Evolutionary conservation across 768 basidiomycete species (phyloP), one percentile per base, ranked within the genome.

Genomic region (Phaffia australis): DNA sequence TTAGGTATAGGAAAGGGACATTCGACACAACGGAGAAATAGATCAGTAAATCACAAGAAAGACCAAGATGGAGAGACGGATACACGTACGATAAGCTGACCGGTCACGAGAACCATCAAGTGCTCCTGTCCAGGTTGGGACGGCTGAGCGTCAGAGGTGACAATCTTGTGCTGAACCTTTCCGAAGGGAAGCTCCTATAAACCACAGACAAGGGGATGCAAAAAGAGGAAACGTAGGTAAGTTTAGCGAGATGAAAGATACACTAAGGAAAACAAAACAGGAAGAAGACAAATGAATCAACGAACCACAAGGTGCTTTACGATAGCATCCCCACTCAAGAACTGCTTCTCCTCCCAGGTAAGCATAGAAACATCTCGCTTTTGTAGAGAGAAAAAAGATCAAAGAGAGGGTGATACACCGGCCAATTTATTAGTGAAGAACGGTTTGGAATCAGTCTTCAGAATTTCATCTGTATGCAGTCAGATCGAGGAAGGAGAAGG

Each of bases 61-160:
- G 16, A 8, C 52, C 21, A 16, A n/a, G 4, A 54, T 54, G 16
- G 9, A 32, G 27, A 16, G 16, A n/a, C 48, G 19, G 46, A 35
- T 57, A 25, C 3, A 78, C 84, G 70, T 71, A 89, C 93, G 56
- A 86, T 47, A 48, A 97, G 79, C 55, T 84, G 76, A 3, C 94
- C 94, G n/a, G 92, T 95, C 23, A 98, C 90, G 74, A 84, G 84
- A 66, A 97, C 89, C 58, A 89, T 74, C 62, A 87, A 76, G 67
- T 69, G 62, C 57, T 69, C 67, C 42, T 59, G 49, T 27, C 67
- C 67, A 84, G 76, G 70, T 83, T 84, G 1, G 84, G 92, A 88
- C 1, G 93, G 94, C 76, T 98, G 95, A 16, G 85, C 87, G 75
- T 95, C 92, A 51, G 84, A 77, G 8, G 91, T 97, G 25, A 83